phyloP scores from a whole-genome alignment of 2,329 filamentous ascomycete genomes.

The Tolypocladium tundrense region DNA sequence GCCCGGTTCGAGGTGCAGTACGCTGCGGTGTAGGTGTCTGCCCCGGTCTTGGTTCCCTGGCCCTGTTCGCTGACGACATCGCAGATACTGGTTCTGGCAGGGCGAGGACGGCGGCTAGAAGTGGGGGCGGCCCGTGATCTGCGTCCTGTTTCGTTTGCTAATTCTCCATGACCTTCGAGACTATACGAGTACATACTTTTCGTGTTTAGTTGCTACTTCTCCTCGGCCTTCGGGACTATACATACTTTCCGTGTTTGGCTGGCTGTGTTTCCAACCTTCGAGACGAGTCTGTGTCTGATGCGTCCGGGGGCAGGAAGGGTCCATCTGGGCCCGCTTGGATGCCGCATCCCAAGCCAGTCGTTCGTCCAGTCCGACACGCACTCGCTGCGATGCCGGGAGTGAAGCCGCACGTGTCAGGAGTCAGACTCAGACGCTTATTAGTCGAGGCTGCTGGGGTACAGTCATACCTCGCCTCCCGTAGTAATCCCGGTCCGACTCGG shows the following conservation, averaged over 20 bases:
- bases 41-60: too few species aligned
- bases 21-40: slow-evolving; percentile 63
- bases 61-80: neutral
- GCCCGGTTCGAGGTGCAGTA: slow-evolving; percentile 66
- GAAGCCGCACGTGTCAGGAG: too few species aligned
- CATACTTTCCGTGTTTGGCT: neutral
- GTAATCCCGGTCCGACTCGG: neutral
- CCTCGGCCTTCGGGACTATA: too few species aligned
- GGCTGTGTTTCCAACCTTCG: too few species aligned
- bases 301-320: neutral
- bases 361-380: neutral
- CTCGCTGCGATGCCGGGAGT: neutral
- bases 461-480: neutral
- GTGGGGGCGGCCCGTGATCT: neutral
- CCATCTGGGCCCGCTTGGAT: neutral
- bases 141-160: neutral
- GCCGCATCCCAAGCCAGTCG: neutral
- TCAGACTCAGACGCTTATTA: neutral
- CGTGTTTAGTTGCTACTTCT: too few species aligned
- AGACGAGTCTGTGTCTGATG: neutral
- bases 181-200: neutral
- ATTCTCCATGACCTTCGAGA: neutral
- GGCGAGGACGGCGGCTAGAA: neutral
- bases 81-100: slow-evolving; percentile 29
- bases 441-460: neutral